Evolutionary conservation across 495 filamentous ascomycete species (phyloP), one percentile per base, ranked within the genome.

Genomic region (Aspergillus panamensis): DNA sequence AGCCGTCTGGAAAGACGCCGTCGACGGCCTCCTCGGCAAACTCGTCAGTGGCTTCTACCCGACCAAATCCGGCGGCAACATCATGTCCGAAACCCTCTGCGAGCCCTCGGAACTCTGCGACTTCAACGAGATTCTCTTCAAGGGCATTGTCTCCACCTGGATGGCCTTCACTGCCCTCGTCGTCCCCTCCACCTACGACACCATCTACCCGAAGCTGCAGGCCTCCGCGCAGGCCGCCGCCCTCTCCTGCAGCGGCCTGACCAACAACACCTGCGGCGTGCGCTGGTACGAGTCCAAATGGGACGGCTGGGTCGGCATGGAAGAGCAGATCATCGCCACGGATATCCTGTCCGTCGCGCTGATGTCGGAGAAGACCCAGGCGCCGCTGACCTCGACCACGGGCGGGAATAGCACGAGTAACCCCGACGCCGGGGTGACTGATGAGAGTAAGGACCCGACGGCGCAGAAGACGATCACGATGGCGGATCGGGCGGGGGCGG

Each of bases 41-140:
- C 80, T 82, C 4, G 53, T 69, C n/a, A 57, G 70, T 2, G 78
- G 77, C 39, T 94, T 92, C 76, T 85, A 81, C 73, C 70, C 82
- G 58, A 42, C 67, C 12, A 67, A 80, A 5, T 70, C 69, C 53
- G 75, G 77, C 43, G 69, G 73, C 17, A 71, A 79, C 29, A 77
- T 86, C 62, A 83, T 88, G 66, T 77, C 79, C 48, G 90, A 94
- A 67, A 75, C 84, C n/a, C 82, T 85, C 16, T 95, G 90, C 72
- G 90, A 93, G 67, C 69, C 81, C 2, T 70, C 69, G 31, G 66
- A 74, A 47, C 73, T 63, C 0, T 91, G 89, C 70, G 80, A 91
- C 64, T 66, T 81, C 53, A 89, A 93, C 70, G 87, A 91, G 64
- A 83, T 85, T 50, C 83, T 84, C 21, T 94, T 95, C 81, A 93